Evolutionary conservation across 1,284 basidiomycete genomes (phyloP), one percentile per base, ranked within the genome.

Genomic region (Cystobasidium sp.): DNA sequence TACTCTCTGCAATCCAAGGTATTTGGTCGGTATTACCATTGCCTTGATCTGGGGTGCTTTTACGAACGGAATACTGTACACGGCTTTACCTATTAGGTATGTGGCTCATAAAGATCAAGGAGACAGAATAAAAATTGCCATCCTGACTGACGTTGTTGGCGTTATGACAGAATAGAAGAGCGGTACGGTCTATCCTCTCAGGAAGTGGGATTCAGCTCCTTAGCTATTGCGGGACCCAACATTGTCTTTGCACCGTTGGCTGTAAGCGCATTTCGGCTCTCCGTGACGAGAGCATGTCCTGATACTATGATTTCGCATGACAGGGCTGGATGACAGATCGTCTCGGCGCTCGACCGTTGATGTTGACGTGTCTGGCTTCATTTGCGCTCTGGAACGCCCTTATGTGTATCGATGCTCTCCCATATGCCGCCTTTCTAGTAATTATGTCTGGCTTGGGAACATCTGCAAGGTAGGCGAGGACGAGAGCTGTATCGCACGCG

Each of bases 241-340:
- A 52, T 65, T 12, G 16, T 72, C 62, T 52, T 64, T 16, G 22
- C 49, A 5, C 69, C 69, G 0, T 47, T 72, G n/a, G 59, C 62
- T 2, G 65, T 68, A 44, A 37, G 65, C 22, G 41, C 20, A 22
- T 18, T 14, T 43, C 46, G 16, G 7, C 18, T 16, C 1, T 14
- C 9, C 8, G 41, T 49, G 16, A 14, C 14, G n/a, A 22, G 6
- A 51, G 20, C 62, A 64, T 2, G 16, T 18, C 24, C 22, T 24
- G 31, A 31, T 31, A 20, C n/a, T 59, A 31, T 44, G 24, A 31
- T 46, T 47, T 3, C 20, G 10, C 37, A 51, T 39, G 46, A 39
- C 8, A 68, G 65, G 69, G 69, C 49, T 72, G n/a, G 20, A 41
- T 63, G 58, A 65, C 62, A 41, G 69, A 72, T 47, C 59, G 69